Conservation (phyloP, 2,329 filamentous ascomycete species). For the Neofusicoccum ribis region DNA sequence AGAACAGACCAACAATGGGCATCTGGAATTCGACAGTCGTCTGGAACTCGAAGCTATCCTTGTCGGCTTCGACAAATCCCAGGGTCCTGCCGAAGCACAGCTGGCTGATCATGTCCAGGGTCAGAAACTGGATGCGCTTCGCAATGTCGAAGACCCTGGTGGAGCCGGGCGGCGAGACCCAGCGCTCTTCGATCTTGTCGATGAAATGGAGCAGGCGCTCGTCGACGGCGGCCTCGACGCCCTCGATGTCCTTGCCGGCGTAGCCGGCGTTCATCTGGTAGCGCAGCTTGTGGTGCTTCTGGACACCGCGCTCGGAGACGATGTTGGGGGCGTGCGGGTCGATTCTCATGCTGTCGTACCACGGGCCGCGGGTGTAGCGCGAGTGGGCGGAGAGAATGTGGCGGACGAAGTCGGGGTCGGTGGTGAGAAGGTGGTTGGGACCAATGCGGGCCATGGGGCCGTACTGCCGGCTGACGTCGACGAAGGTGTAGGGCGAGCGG, state of each 20-base stretch:
- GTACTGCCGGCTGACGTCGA: slow-evolving; percentile 11
- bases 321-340: slow-evolving; percentile 44
- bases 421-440: slow-evolving; percentile 52
- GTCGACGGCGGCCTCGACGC: slow-evolving; percentile 41
- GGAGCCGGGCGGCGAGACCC: slow-evolving; percentile 31
- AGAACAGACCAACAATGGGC: slow-evolving; percentile 13
- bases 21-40: slow-evolving; percentile 28
- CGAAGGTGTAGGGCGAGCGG: slow-evolving; percentile 11
- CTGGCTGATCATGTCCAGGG: slow-evolving; percentile 44
- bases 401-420: slow-evolving; percentile 48
- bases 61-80: slow-evolving; percentile 50
- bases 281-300: slow-evolving; percentile 40
- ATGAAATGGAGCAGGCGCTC: slow-evolving; percentile 24
- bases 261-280: slow-evolving; percentile 41
- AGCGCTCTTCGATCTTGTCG: slow-evolving; percentile 8
- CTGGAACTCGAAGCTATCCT: slow-evolving; percentile 50
- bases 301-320: slow-evolving; percentile 37
- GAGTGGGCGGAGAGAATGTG: slow-evolving; percentile 46
- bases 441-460: slow-evolving; percentile 48
- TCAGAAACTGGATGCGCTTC: slow-evolving; percentile 41
- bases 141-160: slow-evolving; percentile 37
- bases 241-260: slow-evolving; percentile 41
- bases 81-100: slow-evolving; percentile 48
- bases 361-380: slow-evolving; percentile 41
- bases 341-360: slow-evolving; percentile 39